phyloP scores from a whole-genome alignment of 2,329 filamentous ascomycete species.

The Penicillium sp. region DNA sequence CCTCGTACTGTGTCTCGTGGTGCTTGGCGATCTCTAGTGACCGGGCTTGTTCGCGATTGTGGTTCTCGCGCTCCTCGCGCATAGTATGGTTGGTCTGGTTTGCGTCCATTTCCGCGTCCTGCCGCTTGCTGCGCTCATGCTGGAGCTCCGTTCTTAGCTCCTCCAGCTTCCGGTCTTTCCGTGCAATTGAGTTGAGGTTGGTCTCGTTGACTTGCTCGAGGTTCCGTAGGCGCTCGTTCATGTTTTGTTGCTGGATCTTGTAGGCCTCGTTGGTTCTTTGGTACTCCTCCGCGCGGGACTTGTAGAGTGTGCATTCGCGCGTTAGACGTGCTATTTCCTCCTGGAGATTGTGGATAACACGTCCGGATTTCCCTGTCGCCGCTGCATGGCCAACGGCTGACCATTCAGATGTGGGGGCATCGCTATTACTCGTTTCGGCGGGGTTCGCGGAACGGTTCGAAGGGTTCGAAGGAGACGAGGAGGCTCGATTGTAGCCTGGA shows the following conservation, averaged over 20 bases:
- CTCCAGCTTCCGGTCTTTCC: slow-evolving; percentile 50
- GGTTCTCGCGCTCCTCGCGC: slow-evolving; percentile 40
- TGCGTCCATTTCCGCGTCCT: slow-evolving; percentile 42
- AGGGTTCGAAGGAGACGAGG: slow-evolving; percentile 17
- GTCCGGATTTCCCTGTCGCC: slow-evolving; percentile 50
- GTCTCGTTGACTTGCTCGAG: slow-evolving; percentile 49
- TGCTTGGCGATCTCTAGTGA: slow-evolving; percentile 41
- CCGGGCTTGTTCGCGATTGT: slow-evolving; percentile 40
- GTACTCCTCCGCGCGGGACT: slow-evolving; percentile 47
- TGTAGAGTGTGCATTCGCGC: slow-evolving; percentile 47
- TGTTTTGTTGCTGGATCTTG: slow-evolving; percentile 46
- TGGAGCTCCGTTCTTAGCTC: slow-evolving; percentile 44
- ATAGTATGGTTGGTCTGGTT: slow-evolving; percentile 38
- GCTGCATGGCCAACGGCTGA: slow-evolving; percentile 51
- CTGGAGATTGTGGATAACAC: slow-evolving; percentile 51
- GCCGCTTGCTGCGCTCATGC: slow-evolving; percentile 42
- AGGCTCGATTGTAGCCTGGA: slow-evolving; percentile 11
- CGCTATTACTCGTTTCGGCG: slow-evolving; percentile 27
- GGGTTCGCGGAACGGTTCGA: slow-evolving; percentile 18
- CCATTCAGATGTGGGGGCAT: slow-evolving; percentile 41
- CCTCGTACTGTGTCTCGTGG: slow-evolving; percentile 44
- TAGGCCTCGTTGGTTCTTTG: slow-evolving; percentile 48
- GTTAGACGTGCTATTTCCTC: slow-evolving; percentile 51
- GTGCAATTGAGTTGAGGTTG: slow-evolving; percentile 45
- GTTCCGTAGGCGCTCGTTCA: slow-evolving; percentile 46